Evolutionary conservation across 2,329 filamentous ascomycete genomes (phyloP), one percentile per base, ranked within the genome.

Genomic region (Curvularia sp.): DNA sequence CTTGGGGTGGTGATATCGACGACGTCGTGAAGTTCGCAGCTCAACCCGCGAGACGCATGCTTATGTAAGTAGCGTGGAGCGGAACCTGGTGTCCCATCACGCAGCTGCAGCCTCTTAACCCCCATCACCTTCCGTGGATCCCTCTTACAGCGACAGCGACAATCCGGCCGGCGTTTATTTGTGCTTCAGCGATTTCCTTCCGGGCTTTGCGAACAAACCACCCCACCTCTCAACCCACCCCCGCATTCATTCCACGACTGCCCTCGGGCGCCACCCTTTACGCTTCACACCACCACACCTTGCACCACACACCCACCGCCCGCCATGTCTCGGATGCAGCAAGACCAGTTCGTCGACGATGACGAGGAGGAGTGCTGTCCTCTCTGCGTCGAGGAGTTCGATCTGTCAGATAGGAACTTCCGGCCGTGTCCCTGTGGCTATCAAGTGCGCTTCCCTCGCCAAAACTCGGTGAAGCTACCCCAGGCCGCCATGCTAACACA

Each of bases 351-450:
- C 74, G 82, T 83, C 77, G 81, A 83, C 70, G 81, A 83, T 61
- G 81, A 83, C 64, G 77, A 79, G 65, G 79, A 80, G 55, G 81
- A 83, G 72, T 79, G 77, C 71, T 99, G 95, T 79, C 95, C 95
- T 68, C 89, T 99, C 64, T 99, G 95, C 77, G 96, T 99, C 75
- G 95, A 99, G 81, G 96, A 99, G 82, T 96, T 99, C 75, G 96
- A 99, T 80, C 87, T 99, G 49, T 96, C 93, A 41, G 95, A 99
- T 83, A 91, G 92, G 78, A 97, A 96, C 80, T 99, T 99, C 80
- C 88, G 90, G 73, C 95, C 95, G 66, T 99, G 95, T 82, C 94
- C 94, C 57, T 99, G 95, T 76, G 95, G 95, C 61, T 99, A 99
- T 74, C 94, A 98, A 87, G 94, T 97, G 86, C 63, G 84, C 67